Percentiles rank a stretch among this genome's conserved stretches.
These are phyloP conservation scores for Ceratocystis destructans DNA, from an alignment of 2,329 filamentous ascomycete genomes.

Conservation along the genomic window DNA sequence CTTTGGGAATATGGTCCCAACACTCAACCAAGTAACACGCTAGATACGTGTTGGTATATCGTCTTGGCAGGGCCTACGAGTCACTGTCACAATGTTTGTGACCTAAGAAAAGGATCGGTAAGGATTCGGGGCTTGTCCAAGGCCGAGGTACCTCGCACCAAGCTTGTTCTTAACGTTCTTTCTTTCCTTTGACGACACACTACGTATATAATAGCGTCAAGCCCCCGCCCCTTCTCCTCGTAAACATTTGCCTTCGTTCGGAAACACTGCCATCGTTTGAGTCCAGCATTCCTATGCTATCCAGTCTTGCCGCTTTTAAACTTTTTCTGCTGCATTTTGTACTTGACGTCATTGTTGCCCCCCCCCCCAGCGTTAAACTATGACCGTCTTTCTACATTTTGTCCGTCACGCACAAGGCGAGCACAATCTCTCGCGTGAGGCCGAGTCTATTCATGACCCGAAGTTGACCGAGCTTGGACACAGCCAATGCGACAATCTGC, in stretches of 20 bases:
- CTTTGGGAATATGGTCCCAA: not conserved
- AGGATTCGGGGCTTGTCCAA: not conserved
- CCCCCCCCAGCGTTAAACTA: conserved; percentile 21
- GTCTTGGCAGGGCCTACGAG: no score
- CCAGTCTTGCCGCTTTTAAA: not conserved
- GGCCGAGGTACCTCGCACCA: not conserved
- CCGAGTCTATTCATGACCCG: conserved; percentile 64
- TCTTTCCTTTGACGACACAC: no score
- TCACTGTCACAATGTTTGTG: not conserved
- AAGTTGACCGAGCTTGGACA: conserved; percentile 62
- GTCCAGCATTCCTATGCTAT: not conserved
- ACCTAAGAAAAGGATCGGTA: not conserved
- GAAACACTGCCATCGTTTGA: no score
- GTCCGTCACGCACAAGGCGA: conserved; percentile 65
- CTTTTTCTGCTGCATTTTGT: not conserved
- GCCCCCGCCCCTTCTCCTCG: not conserved
- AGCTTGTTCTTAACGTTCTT: not conserved
- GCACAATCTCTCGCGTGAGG: conserved; percentile 61
- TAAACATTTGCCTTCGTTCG: no score
- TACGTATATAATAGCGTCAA: no score
- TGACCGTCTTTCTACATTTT: conserved; percentile 47
- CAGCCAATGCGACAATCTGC: conserved; percentile 55
- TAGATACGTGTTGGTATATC: no score
- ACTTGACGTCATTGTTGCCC: not conserved
- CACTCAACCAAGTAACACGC: no score